Evolutionary conservation across 164 flowering plant genomes (phyloP), one percentile per base, ranked within the genome.

Genomic region (Protea cynaroides): DNA sequence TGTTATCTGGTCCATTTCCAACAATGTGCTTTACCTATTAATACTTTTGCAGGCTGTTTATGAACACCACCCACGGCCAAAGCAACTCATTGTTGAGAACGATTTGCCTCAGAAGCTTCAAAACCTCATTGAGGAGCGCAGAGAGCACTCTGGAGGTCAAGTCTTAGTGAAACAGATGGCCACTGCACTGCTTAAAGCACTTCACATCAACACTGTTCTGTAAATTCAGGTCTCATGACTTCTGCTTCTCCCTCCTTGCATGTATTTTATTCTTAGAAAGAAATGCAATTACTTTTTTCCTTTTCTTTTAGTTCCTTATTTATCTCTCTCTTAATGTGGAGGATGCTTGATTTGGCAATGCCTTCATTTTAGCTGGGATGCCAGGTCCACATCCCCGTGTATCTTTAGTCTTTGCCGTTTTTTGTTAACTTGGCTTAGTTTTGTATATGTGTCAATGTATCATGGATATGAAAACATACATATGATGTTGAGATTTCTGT

Each of bases 131-230:
- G 99, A 91, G 78, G 97, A 94, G 76, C 89, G 97, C n/a, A 80
- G 93, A 79, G 97, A 91, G 60, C 76, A 84, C 21, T 86, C 91
- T 25, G 95, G 98, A 62, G 96, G 97, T 38, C 98, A 94, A 72
- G 99, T 94, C n/a, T 68, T 94, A 75, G 99, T 94, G 17, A 94
- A 94, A 66, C 99, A 94, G 75, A 91, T 94, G 99, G 99, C 99
- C 10, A 94, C 97, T 23, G 93, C 97, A 17, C 82, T 94, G 51
- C 96, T 94, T 38, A 94, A 94, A 81, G 99, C 99, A 0, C 93
- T 94, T 40, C 95, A 94, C 64, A 89, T 94, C 67, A 94, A 94
- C 75, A 91, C 99, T 7, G 96, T 94, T 63, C 66, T 94, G 82
- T 94, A 81, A 83, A 75, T 79, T 59, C 70, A 60, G 22, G 0